A percentile compares a stretch with the other conserved stretches of the same genome.
phyloP scores from a whole-genome alignment of 2,329 filamentous ascomycete species.

The Phoma sp. region DNA sequence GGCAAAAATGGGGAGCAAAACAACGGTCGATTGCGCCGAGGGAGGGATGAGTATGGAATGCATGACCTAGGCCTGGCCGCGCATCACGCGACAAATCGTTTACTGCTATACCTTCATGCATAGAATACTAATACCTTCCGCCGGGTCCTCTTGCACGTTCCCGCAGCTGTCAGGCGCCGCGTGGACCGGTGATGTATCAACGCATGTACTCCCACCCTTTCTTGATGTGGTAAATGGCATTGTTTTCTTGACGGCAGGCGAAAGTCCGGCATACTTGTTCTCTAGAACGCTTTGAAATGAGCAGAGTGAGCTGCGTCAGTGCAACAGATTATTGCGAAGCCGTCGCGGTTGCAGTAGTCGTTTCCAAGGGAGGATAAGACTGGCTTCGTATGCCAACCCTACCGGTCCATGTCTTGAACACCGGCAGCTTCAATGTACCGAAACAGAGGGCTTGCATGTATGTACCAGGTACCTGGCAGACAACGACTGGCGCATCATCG shows the following conservation, averaged over 20 bases:
- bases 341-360: not conserved
- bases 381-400: not conserved
- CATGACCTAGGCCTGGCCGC: constrained; percentile 17
- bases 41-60: constrained; percentile 41
- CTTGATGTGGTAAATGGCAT: too few relatives aligned
- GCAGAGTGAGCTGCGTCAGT: constrained; percentile 20
- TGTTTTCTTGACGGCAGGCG: not conserved
- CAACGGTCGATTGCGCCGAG: constrained; percentile 24
- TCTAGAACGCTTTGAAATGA: not conserved
- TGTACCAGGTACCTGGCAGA: constrained; percentile 17
- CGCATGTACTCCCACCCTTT: not conserved
- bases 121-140: constrained; percentile 2
- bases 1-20: constrained; percentile 41
- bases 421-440: not conserved
- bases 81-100: constrained; percentile 11
- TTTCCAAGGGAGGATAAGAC: constrained; percentile 21
- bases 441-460: constrained; percentile 4
- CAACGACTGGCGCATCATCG: constrained; percentile 4
- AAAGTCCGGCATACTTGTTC: not conserved
- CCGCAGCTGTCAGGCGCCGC: constrained; percentile 8
- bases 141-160: constrained; percentile 4
- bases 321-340: constrained; percentile 8
- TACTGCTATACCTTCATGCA: constrained; percentile 6
- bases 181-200: constrained; percentile 6
- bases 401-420: constrained; percentile 14